Evolutionary conservation across 805 yeast genomes (phyloP), one percentile per base, ranked within the genome.

Genomic region (Ogataea ramenticola): DNA sequence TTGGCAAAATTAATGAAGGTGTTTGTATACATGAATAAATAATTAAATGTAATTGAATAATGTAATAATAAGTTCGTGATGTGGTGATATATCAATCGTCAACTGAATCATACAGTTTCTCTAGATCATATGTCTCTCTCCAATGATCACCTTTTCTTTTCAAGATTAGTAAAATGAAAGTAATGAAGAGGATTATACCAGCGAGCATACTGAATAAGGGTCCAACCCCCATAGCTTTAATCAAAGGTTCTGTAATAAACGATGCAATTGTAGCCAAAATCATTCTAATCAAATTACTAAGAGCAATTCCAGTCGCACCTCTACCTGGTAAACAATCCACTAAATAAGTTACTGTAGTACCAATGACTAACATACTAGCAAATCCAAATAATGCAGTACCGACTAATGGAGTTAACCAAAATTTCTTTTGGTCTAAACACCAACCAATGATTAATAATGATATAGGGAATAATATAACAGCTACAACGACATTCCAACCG

Each of bases 291-390:
- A 87, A 71, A 56, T 87, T 88, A 55, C 85, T 87, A 41, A 88
- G 60, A 0, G 96, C 95, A 40, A 87, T 86, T 1, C 95, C 96
- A 0, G 95, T 84, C 14, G 96, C 90, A 36, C 96, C 95, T 53
- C 81, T 73, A 0, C 95, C 95, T 0, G 96, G 96, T 38, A 88
- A 68, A 1, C 88, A 78, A 56, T 87, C 96, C 1, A 87, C 89
- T 45, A 87, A 65, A 55, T 86, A 88, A 0, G 96, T 86, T 3
- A 82, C 76, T 0, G 88, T 82, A 9, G 86, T 78, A 3, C 95
- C 93, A 51, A 86, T 86, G 3, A 85, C 77, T 62, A 86, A 77
- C 93, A 87, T 84, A 30, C 86, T 79, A 0, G 91, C 86, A 56
- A 82, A 79, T 0, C 96, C 96, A 60, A 82, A 86, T 7, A 86